Percentiles rank a stretch among this genome's conserved stretches.
Evolutionary conservation across 768 basidiomycete genomes (phyloP).

Genomic region (Melanogaster broomeanus): DNA sequence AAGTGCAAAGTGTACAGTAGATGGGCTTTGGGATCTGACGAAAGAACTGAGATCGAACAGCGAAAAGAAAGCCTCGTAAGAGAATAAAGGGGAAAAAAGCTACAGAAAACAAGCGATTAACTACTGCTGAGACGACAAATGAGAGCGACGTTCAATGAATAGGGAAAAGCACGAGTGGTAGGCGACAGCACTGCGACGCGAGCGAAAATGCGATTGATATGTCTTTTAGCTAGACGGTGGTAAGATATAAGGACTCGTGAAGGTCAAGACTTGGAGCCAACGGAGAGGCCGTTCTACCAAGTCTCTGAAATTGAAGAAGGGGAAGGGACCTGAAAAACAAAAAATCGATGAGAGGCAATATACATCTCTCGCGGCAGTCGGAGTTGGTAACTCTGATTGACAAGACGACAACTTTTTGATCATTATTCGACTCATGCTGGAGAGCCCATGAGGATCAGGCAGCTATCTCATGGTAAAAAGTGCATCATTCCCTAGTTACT

Average conservation of each 20-base stretch:
- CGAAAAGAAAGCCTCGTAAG: constrained; percentile 18
- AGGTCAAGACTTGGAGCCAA: neutral
- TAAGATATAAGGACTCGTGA: constrained; percentile 28
- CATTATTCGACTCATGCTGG: constrained; percentile 5
- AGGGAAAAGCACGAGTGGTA: constrained; percentile 15
- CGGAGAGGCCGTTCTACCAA: constrained; percentile 3
- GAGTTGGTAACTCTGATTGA: constrained; percentile 23
- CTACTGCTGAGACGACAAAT: constrained; percentile 23
- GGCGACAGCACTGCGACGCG: constrained; percentile 37
- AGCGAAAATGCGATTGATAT: constrained; percentile 27
- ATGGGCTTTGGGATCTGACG: constrained; percentile 26
- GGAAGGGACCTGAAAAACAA: constrained; percentile 26
- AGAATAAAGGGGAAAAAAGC: constrained; percentile 28
- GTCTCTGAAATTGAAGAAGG: constrained; percentile 4
- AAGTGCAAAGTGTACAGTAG: neutral
- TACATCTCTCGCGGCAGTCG: constrained; percentile 33
- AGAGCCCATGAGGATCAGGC: neutral
- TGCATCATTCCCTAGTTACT: neutral
- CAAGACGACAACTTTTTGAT: neutral
- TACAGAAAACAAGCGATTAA: constrained; percentile 28
- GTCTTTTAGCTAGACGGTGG: constrained; percentile 32
- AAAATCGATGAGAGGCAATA: constrained; percentile 27
- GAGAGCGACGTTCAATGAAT: constrained; percentile 28
- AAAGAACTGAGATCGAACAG: constrained; percentile 33
- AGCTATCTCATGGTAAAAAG: neutral